Conservation (phyloP, 2,329 filamentous ascomycete species). For the Mariannaea elegans region DNA sequence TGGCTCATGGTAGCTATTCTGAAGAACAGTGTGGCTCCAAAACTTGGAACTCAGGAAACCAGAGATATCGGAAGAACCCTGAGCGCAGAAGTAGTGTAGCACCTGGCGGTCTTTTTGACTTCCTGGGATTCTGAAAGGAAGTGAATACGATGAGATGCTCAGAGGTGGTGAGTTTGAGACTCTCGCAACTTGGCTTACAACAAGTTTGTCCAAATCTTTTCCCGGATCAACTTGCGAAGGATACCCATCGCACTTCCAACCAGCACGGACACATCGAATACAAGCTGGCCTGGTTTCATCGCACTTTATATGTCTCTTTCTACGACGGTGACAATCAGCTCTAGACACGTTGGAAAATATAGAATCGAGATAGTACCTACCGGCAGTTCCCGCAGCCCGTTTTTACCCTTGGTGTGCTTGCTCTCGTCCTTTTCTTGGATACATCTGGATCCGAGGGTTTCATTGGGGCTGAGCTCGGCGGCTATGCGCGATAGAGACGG, state of each 20-base stretch:
- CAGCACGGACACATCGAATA: conserved; percentile 5
- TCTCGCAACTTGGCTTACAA: neutral
- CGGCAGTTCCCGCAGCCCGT: conserved; percentile 17
- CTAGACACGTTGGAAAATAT: no score
- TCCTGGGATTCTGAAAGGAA: conserved; percentile 15
- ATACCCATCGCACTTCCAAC: conserved; percentile 19
- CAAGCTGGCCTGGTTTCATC: conserved; percentile 14
- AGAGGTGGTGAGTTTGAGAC: neutral
- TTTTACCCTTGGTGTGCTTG: conserved; percentile 19
- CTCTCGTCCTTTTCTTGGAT: conserved; percentile 7
- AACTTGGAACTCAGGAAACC: conserved; percentile 12
- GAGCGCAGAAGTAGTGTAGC: conserved; percentile 18
- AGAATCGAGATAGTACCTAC: neutral
- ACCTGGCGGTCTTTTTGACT: conserved; percentile 21
- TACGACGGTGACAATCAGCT: neutral
- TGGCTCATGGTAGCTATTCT: conserved; percentile 16
- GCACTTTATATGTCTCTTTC: conserved; percentile 18
- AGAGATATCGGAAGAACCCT: conserved; percentile 15
- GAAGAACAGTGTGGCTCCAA: conserved; percentile 16
- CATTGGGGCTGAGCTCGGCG: neutral
- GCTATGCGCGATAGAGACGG: neutral
- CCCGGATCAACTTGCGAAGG: neutral
- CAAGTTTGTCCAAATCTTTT: neutral
- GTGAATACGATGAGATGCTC: conserved; percentile 11
- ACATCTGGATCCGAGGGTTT: neutral